phyloP scores from a whole-genome alignment of 257 asterid genomes.

The Cordia subcordata region DNA sequence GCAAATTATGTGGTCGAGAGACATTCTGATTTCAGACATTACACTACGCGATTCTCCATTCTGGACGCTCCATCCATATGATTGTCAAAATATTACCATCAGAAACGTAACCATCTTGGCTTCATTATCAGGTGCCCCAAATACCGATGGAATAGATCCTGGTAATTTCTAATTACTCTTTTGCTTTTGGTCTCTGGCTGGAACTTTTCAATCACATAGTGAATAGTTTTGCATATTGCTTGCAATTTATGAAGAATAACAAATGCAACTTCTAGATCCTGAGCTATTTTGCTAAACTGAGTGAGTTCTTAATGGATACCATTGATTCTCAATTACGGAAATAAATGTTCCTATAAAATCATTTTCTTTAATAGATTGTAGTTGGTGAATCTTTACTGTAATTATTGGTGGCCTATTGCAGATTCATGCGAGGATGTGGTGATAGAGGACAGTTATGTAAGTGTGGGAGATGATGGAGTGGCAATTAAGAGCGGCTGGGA shows the following conservation, averaged over 20 bases:
- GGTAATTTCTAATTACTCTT: slow-evolving; percentile 36
- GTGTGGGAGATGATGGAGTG: slow-evolving; percentile 89
- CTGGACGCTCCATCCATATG: slow-evolving; percentile 92
- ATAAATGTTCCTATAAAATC: too few relatives aligned
- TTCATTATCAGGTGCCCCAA: slow-evolving; percentile 83
- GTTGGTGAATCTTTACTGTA: background rate
- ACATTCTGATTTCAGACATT: slow-evolving; percentile 64
- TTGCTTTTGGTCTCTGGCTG: slow-evolving; percentile 2
- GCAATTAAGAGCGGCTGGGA: slow-evolving; percentile 99
- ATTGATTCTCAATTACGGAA: too few relatives aligned
- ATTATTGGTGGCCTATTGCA: slow-evolving; percentile 31
- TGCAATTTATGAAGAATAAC: background rate
- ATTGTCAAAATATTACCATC: slow-evolving; percentile 74
- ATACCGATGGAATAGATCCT: slow-evolving; percentile 96
- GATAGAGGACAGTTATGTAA: slow-evolving; percentile 78
- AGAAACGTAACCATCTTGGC: slow-evolving; percentile 78
- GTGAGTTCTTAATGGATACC: too few relatives aligned
- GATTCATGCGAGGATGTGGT: slow-evolving; percentile 79
- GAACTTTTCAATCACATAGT: background rate
- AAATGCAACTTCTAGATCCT: background rate
- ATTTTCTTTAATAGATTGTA: too few relatives aligned
- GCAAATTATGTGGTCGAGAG: slow-evolving; percentile 95
- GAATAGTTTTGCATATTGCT: background rate
- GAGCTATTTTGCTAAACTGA: background rate
- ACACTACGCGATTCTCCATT: slow-evolving; percentile 89